These are phyloP conservation scores for Hypsizygus marmoreus DNA, from an alignment of 768 basidiomycete species.

Conservation along the genomic window DNA sequence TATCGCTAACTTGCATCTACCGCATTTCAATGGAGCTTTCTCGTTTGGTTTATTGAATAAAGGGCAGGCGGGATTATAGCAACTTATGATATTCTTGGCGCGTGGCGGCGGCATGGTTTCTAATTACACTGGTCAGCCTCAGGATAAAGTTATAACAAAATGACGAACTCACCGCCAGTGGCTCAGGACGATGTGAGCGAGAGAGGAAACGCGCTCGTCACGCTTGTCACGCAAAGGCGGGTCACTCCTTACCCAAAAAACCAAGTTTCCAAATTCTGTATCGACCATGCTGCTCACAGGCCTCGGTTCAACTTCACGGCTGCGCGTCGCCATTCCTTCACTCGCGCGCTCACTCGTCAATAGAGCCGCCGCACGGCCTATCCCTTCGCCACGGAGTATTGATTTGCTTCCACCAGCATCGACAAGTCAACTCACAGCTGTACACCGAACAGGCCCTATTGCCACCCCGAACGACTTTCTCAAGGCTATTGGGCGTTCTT, in stretches of 20 bases:
- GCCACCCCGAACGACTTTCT: slow-evolving; percentile 65
- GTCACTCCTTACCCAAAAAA: not conserved
- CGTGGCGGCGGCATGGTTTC: not conserved
- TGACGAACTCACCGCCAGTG: too few species aligned
- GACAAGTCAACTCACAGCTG: slow-evolving; percentile 12
- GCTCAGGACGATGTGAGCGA: too few species aligned
- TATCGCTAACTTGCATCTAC: not conserved
- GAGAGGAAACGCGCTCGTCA: too few species aligned
- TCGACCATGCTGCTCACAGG: slow-evolving; percentile 14
- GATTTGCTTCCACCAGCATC: slow-evolving; percentile 11
- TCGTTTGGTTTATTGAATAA: not conserved
- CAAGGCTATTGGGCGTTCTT: slow-evolving; percentile 69
- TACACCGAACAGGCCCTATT: slow-evolving; percentile 44
- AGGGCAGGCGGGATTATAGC: not conserved
- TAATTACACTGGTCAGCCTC: too few species aligned
- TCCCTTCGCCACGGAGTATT: slow-evolving; percentile 39
- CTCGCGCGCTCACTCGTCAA: slow-evolving; percentile 36
- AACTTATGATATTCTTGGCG: not conserved
- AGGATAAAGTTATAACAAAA: too few species aligned
- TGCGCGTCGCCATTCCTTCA: slow-evolving; percentile 24
- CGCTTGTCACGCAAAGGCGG: not conserved
- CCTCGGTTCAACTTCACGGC: slow-evolving; percentile 21
- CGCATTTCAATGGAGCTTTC: slow-evolving; percentile 1
- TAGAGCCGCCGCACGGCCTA: slow-evolving; percentile 31
- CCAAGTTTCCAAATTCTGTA: not conserved